A percentile compares a stretch with the other conserved stretches of the same genome.
phyloP scores from a whole-genome alignment of 768 basidiomycete genomes.

The Pisolithus marmoratus region DNA sequence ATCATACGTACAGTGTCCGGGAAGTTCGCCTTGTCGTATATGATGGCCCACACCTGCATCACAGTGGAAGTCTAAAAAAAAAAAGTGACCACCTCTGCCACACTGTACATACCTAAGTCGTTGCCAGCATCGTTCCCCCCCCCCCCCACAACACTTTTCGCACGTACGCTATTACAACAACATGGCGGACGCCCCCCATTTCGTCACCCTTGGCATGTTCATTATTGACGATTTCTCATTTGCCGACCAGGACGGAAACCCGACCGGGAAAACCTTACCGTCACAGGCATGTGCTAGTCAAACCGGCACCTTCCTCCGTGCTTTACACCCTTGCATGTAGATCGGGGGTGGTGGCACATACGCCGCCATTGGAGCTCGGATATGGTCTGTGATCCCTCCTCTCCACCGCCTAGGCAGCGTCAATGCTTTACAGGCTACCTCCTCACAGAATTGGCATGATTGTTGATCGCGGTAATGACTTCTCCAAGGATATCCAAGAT shows the following conservation, averaged over 20 bases:
- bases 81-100: no score
- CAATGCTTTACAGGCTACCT: conserved; percentile 47
- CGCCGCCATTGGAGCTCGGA: conserved; percentile 72
- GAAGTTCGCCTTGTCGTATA: conserved; percentile 31
- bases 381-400: conserved; percentile 47
- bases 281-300: conserved; percentile 42
- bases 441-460: conserved; percentile 71
- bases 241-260: conserved; percentile 47
- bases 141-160: conserved; percentile 9
- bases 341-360: conserved; percentile 90
- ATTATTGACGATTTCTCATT: conserved; percentile 81
- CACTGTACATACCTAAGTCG: not conserved
- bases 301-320: not conserved
- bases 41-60: conserved; percentile 39
- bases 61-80: conserved; percentile 10
- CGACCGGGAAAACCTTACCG: conserved; percentile 39
- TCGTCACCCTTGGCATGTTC: conserved; percentile 82
- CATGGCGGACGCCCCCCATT: conserved; percentile 25
- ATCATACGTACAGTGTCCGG: conserved; percentile 30
- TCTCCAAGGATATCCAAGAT: conserved; percentile 52
- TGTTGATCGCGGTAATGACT: conserved; percentile 76
- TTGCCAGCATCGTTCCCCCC: not conserved
- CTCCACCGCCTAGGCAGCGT: not conserved
- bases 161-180: conserved; percentile 1
- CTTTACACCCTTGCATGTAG: conserved; percentile 29